These are phyloP conservation scores for Nicotiana noctiflora DNA, from an alignment of 257 asterid genomes.

Conservation along the genomic window DNA sequence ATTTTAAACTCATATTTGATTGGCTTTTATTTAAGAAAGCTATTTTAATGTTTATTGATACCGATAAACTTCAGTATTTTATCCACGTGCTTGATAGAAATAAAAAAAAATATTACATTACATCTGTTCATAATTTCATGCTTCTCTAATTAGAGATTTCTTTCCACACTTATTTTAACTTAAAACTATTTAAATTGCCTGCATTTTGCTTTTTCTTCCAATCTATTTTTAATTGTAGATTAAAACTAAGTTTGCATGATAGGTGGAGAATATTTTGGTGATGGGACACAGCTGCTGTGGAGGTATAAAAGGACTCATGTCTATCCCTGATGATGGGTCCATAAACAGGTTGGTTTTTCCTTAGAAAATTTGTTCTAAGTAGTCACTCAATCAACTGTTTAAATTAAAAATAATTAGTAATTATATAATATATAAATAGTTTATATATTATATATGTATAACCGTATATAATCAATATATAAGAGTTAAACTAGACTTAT, in stretches of 20 bases:
- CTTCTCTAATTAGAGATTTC: neutral
- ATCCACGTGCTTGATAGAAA: neutral
- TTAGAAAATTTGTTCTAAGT: too few species aligned
- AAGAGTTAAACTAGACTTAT: neutral
- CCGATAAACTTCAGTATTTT: too few species aligned
- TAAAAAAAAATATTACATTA: neutral
- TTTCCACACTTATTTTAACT: neutral
- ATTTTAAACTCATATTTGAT: neutral
- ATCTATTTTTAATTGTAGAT: neutral
- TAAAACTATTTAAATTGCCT: neutral
- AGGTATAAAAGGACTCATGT: slow-evolving; percentile 89
- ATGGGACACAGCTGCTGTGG: slow-evolving; percentile 95
- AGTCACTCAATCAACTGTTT: neutral
- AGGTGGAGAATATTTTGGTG: slow-evolving; percentile 83
- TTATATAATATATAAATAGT: too few species aligned
- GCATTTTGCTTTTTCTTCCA: neutral
- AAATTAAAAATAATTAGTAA: neutral
- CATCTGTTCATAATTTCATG: neutral
- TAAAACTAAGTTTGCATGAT: neutral
- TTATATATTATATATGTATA: too few species aligned
- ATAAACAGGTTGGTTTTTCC: slow-evolving; percentile 39
- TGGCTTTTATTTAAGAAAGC: neutral
- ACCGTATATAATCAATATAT: too few species aligned
- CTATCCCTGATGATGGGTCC: slow-evolving; percentile 76
- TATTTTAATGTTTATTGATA: too few species aligned